Evolutionary conservation across 148 eudicot species (phyloP).

Genomic region (Spergularia bocconei): DNA sequence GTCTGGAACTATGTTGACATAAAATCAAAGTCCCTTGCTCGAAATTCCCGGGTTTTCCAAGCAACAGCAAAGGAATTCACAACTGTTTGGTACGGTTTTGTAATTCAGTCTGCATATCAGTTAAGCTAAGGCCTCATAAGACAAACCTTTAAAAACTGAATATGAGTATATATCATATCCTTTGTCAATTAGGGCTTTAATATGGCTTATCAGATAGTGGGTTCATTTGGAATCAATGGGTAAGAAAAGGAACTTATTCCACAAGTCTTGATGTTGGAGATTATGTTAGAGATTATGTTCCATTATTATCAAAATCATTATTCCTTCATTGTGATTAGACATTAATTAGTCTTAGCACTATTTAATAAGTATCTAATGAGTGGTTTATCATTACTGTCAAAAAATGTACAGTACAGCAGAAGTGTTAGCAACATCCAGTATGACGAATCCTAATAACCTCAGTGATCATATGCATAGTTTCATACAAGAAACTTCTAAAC

Average conservation of each 20-base stretch:
- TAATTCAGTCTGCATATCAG: background rate
- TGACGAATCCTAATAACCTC: conserved; percentile 1
- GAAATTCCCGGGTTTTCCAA: conserved; percentile 3
- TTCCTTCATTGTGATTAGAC: conserved; percentile 21
- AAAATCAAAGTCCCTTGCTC: conserved; percentile 3
- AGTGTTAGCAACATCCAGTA: background rate
- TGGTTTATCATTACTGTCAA: background rate
- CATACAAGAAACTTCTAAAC: background rate
- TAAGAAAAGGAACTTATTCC: conserved; percentile 18
- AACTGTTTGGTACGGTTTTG: background rate
- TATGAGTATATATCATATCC: background rate
- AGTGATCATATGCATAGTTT: background rate
- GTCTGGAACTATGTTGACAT: conserved; percentile 26
- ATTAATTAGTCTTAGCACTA: conserved; percentile 17
- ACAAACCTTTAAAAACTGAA: conserved; percentile 1
- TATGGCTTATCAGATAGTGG: conserved; percentile 23
- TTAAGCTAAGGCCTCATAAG: background rate
- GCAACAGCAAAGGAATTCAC: conserved; percentile 7
- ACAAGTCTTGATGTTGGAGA: conserved; percentile 17
- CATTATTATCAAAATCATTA: conserved; percentile 19
- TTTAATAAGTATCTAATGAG: conserved; percentile 3
- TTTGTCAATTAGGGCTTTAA: conserved; percentile 4
- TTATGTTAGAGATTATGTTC: conserved; percentile 22
- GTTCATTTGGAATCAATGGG: conserved; percentile 19
- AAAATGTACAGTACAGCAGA: background rate